Base-by-base conservation (phyloP, 2,329 filamentous ascomycete species). In the Albophoma yamanashiensis region DNA sequence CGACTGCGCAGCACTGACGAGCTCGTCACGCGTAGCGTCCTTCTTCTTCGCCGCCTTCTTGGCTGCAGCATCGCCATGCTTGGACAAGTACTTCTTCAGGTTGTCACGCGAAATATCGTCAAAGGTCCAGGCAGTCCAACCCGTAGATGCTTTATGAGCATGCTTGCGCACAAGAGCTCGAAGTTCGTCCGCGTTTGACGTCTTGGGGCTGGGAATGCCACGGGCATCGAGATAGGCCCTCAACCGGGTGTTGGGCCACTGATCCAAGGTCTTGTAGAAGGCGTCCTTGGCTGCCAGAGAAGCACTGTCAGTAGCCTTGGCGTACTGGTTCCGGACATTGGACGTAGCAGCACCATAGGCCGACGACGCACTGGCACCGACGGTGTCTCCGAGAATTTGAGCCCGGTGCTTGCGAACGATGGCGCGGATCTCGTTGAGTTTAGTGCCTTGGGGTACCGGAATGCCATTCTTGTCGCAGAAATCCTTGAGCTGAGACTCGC, bases 391-490 rank as follows among this genome's bases (percentile, higher is more conserved):
- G 22, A 87, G 78, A 55, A 93, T 78, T 61, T 86, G 79, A 61
- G 89, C 87, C 61, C 89, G 88, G 76, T 96, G 85, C 81, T 94
- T 95, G 71, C 93, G 91, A 64, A 93, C 88, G 63, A 97, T 83
- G 58, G 93, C 92, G 58, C 95, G 80, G 34, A 97, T 83, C 74
- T 99, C 93, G 69, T 97, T 95, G 66, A 85, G 79, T 79, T 89
- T 92, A 70, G 90, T 95, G 56, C 93, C 94, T 71, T 97, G 93
- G 12, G 94, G 94, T 57, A 97, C 91, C 15, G 70, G 73, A 70
- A 99, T 89, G 61, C 86, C 85, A 67, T 97, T 94, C 81, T 92
- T 91, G 78, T 97, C 93, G 59, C 86, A 86, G 78, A 94, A 97
- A 64, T 91, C 88, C 82, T 97, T 97, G 72, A 99, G 82, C 73